These are phyloP conservation scores for Litchi chinensis DNA, from an alignment of 345 rosid genomes.

Conservation along the genomic window DNA sequence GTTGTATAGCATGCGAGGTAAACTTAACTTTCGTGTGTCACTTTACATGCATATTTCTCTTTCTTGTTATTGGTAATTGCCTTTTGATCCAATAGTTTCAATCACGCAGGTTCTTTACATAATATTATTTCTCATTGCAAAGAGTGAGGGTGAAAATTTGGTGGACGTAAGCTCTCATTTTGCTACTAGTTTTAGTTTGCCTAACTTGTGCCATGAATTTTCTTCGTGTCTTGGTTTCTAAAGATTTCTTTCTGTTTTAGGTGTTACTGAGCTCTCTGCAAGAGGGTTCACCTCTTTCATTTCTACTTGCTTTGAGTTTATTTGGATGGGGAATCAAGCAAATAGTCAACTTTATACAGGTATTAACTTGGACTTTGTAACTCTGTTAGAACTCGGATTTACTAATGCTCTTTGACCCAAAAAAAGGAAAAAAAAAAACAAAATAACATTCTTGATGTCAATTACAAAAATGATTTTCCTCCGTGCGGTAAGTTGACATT, in stretches of 20 bases:
- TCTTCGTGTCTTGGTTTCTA: conserved; percentile 15
- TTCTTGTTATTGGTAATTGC: neutral
- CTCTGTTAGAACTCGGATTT: neutral
- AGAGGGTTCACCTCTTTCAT: conserved; percentile 50
- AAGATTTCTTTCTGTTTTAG: conserved; percentile 38
- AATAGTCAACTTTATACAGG: conserved; percentile 81
- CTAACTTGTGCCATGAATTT: neutral
- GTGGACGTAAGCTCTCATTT: conserved; percentile 51
- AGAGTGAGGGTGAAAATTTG: conserved; percentile 61
- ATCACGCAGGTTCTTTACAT: conserved; percentile 79
- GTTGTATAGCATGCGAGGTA: conserved; percentile 97
- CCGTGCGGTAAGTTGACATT: neutral
- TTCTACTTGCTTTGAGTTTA: conserved; percentile 57
- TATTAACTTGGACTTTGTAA: conserved; percentile 27
- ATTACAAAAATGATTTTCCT: neutral
- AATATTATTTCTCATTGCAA: conserved; percentile 63
- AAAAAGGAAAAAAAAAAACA: neutral
- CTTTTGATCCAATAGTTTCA: conserved; percentile 14
- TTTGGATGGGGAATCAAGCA: conserved; percentile 91
- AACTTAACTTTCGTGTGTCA: neutral
- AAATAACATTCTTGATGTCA: neutral
- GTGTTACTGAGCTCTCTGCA: conserved; percentile 46
- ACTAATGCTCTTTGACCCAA: neutral
- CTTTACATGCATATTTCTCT: neutral
- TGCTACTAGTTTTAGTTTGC: conserved; percentile 11